Base-by-base conservation (phyloP, 2,329 filamentous ascomycete species). In the Pseudodiploospora longispora region DNA sequence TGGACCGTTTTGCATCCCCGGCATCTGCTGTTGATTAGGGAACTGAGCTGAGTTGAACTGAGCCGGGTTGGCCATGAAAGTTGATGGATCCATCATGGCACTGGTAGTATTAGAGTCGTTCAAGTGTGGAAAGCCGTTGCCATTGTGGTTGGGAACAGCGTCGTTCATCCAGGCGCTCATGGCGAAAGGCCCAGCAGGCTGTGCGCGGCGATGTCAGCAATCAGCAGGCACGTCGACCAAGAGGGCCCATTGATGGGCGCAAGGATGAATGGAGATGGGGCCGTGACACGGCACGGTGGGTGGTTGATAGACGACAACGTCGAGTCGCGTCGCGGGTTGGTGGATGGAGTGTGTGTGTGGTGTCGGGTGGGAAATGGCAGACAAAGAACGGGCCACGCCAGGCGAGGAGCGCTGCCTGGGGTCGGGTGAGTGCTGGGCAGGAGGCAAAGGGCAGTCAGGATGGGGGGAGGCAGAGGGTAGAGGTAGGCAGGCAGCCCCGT, bases 81-180 rank as follows among this genome's bases (percentile, higher is more conserved):
- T 72, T 10, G 78, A 74, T 7, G 79, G 78, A 60, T 84, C 80
- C 71, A 84, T 82, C 74, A 83, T 82, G 61, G 65, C 65, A 53
- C 66, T 68, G 55, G 71, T 67, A 50, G 64, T 62, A 59, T 79
- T 80, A 38, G 77, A 72, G 58, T 83, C 78, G 63, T 72, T 77
- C 67, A 82, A 74, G 60, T 80, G 78, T 55, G 75, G 71, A 64
- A 82, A 82, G 69, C 75, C 75, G 70, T 78, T 80, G 72, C 78
- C 78, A 81, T 82, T 81, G 67, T 82, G 78, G 66, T 80, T 83
- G 58, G 76, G 75, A 69, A 80, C 73, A 68, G 79, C 71, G 66
- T 84, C 80, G 67, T 82, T 83, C 74, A 83, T 82, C 80, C 80
- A 83, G 70, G 78, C 77, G 72, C 75, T 83, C 80, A 83, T 83